Evolutionary conservation across 148 eudicot species (phyloP).

Genomic region (Spergularia bocconei): DNA sequence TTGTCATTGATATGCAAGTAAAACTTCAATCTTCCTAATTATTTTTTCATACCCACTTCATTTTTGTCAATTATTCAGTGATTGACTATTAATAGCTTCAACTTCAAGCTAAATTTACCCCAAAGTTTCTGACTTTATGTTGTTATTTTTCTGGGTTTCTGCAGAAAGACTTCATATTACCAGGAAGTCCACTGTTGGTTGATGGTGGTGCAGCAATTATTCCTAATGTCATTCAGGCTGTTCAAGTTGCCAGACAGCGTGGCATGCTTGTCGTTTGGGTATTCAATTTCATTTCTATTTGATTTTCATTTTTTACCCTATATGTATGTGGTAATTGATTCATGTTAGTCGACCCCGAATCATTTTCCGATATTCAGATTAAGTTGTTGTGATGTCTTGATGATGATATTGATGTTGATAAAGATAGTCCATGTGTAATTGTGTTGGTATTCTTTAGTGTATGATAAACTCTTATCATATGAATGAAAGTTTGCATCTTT

Average conservation of each 20-base stretch:
- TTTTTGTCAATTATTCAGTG: neutral
- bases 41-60: neutral
- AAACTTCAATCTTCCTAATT: neutral
- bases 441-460: too few relatives aligned
- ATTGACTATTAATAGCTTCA: neutral
- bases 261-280: slow-evolving; percentile 90
- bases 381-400: too few relatives aligned
- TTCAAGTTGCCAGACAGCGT: slow-evolving; percentile 76
- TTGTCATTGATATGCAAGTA: slow-evolving; percentile 97
- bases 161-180: slow-evolving; percentile 84
- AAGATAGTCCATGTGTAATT: too few relatives aligned
- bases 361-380: too few relatives aligned
- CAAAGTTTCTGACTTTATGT: neutral
- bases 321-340: neutral
- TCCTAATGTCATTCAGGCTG: slow-evolving; percentile 75
- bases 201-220: slow-evolving; percentile 75
- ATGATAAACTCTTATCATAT: too few relatives aligned
- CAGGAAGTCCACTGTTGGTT: slow-evolving; percentile 51
- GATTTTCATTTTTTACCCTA: neutral
- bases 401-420: too few relatives aligned
- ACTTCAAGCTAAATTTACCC: neutral
- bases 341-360: neutral
- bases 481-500: too few relatives aligned
- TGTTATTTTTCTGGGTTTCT: slow-evolving; percentile 4
- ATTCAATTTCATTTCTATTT: neutral